A percentile compares a stretch with the other conserved stretches of the same genome.
phyloP scores from a whole-genome alignment of 805 yeast species.

The Isabelozyma pseudorhagii region DNA sequence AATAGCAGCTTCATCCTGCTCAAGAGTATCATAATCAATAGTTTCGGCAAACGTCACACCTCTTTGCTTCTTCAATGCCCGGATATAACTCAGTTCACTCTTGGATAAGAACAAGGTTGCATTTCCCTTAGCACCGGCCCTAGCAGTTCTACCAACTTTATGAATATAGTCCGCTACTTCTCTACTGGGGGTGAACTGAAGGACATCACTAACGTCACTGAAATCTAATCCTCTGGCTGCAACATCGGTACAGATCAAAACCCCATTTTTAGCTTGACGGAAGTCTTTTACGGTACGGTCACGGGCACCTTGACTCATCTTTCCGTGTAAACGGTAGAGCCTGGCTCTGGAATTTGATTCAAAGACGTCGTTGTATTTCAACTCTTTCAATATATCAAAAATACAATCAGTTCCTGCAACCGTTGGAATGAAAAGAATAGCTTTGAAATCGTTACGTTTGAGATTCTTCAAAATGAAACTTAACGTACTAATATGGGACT shows the following conservation, averaged over 20 bases:
- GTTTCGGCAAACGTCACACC: constrained; percentile 53
- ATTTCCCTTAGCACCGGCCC: constrained; percentile 80
- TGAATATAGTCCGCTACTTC: constrained; percentile 82
- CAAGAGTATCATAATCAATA: constrained; percentile 35
- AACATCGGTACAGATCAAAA: constrained; percentile 85
- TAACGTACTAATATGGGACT: constrained; percentile 58
- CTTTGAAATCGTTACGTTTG: constrained; percentile 55
- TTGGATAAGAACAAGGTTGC: constrained; percentile 59
- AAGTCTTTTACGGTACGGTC: constrained; percentile 55
- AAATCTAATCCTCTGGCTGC: constrained; percentile 97
- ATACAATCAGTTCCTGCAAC: constrained; percentile 63
- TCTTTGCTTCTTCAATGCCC: constrained; percentile 44
- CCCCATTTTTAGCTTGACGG: constrained; percentile 44
- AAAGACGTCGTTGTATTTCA: constrained; percentile 10
- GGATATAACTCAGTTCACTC: constrained; percentile 55
- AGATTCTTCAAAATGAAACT: constrained; percentile 43
- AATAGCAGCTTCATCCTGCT: constrained; percentile 23
- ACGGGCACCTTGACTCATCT: constrained; percentile 66
- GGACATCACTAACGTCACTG: constrained; percentile 80
- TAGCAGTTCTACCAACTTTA: constrained; percentile 93
- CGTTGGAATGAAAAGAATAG: constrained; percentile 81
- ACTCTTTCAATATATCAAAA: constrained; percentile 33
- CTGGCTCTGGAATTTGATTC: constrained; percentile 20
- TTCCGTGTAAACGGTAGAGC: constrained; percentile 59
- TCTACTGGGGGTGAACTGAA: constrained; percentile 76